Evolutionary conservation across 2,329 filamentous ascomycete genomes (phyloP).

Genomic region (Penicillium sp.): DNA sequence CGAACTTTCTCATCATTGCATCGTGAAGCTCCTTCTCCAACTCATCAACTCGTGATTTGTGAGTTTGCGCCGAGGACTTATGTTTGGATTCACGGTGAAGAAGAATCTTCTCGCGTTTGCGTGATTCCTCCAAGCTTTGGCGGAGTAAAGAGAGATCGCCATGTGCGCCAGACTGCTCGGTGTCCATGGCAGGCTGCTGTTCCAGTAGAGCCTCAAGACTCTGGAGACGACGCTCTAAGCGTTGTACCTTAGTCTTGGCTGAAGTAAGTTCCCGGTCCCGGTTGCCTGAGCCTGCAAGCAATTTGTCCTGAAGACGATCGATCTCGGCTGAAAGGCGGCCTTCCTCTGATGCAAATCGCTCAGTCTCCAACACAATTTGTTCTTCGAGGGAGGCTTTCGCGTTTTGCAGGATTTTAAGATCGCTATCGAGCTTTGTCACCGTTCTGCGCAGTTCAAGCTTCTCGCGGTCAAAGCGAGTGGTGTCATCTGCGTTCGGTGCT

Average conservation of each 20-base stretch:
- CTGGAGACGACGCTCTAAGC: conserved; percentile 60
- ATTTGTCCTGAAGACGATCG: conserved; percentile 54
- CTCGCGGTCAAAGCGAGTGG: conserved; percentile 66
- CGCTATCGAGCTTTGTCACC: conserved; percentile 68
- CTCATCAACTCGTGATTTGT: conserved; percentile 66
- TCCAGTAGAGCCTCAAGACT: conserved; percentile 56
- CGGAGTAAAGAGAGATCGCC: conserved; percentile 62
- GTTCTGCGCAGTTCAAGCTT: conserved; percentile 67
- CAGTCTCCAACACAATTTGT: conserved; percentile 66
- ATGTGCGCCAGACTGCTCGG: conserved; percentile 33
- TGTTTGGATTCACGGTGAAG: conserved; percentile 66
- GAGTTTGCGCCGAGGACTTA: conserved; percentile 62
- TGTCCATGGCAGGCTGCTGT: conserved; percentile 51
- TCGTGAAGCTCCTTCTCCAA: conserved; percentile 70
- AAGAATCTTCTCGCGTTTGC: conserved; percentile 66
- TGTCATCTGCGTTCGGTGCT: conserved; percentile 57
- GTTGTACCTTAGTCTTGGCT: conserved; percentile 63
- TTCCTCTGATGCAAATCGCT: conserved; percentile 67
- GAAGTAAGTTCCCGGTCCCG: conserved; percentile 51
- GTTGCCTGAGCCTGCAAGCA: conserved; percentile 41
- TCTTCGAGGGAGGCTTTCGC: conserved; percentile 65
- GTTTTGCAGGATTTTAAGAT: conserved; percentile 65
- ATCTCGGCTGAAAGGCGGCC: conserved; percentile 56
- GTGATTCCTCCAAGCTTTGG: conserved; percentile 62
- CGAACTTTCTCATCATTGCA: conserved; percentile 54